Conservation (phyloP, 208 protist species). For the Balamuthia mandrillaris region DNA sequence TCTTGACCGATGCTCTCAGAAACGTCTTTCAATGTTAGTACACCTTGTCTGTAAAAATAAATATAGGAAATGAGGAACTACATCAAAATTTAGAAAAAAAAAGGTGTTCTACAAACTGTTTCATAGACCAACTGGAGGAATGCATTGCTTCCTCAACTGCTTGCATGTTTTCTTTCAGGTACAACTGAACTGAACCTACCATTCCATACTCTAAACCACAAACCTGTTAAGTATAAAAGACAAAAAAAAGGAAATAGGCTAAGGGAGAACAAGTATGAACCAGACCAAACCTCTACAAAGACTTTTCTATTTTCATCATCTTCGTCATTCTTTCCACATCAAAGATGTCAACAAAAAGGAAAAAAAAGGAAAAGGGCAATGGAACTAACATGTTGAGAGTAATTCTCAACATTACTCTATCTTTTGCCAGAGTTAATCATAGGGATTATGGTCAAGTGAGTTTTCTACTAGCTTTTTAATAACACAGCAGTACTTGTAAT, state of each 20-base stretch:
- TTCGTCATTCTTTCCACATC: slow-evolving; percentile 38
- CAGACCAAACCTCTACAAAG: slow-evolving; percentile 18
- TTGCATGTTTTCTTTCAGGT: slow-evolving; percentile 30
- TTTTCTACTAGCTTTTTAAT: too few relatives aligned
- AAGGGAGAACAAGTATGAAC: too few relatives aligned
- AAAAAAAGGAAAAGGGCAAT: too few relatives aligned
- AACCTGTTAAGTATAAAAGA: too few relatives aligned
- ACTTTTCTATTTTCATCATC: neutral
- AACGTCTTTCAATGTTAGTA: slow-evolving; percentile 20
- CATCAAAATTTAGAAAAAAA: neutral
- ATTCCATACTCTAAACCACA: slow-evolving; percentile 33
- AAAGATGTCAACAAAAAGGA: too few relatives aligned
- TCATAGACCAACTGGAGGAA: slow-evolving; percentile 5
- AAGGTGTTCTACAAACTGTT: neutral
- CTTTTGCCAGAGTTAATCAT: too few relatives aligned
- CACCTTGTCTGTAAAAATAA: neutral
- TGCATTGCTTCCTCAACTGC: neutral
- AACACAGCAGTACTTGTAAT: too few relatives aligned
- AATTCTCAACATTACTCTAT: too few relatives aligned
- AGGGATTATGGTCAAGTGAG: too few relatives aligned
- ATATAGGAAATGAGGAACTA: neutral
- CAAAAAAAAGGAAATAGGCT: too few relatives aligned
- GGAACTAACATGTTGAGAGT: too few relatives aligned
- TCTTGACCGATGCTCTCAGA: neutral
- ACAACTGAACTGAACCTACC: slow-evolving; percentile 1